phyloP scores from a whole-genome alignment of 352 stramenopile genomes.

The Saprolegnia parasitica region DNA sequence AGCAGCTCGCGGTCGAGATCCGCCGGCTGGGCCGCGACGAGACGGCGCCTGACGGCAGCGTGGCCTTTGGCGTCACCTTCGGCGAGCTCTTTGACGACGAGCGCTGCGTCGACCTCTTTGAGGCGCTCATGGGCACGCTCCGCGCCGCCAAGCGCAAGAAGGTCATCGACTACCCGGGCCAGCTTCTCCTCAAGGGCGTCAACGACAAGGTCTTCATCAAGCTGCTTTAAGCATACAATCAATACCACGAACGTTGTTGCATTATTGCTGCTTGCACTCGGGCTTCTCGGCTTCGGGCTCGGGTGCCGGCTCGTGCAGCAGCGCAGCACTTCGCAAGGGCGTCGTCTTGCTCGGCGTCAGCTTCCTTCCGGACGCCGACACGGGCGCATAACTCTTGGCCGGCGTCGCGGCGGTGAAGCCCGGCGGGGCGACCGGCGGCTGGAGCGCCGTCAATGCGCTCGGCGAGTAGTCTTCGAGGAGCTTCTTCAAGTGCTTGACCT shows the following conservation, averaged over 20 bases:
- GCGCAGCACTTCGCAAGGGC: not conserved
- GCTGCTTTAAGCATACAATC: constrained; percentile 33
- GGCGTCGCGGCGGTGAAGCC: not conserved
- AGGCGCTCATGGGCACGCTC: constrained; percentile 80
- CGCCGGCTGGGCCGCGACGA: constrained; percentile 38
- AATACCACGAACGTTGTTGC: not conserved
- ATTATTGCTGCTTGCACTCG: constrained; percentile 22
- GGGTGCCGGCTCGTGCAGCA: not conserved
- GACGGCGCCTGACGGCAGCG: not conserved
- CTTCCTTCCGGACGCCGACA: not conserved
- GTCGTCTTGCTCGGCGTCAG: not conserved
- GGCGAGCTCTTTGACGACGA: constrained; percentile 81
- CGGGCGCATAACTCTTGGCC: not conserved
- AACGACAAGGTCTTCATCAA: constrained; percentile 76
- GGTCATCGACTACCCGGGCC: constrained; percentile 73
- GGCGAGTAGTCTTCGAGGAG: not conserved
- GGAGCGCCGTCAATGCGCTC: not conserved
- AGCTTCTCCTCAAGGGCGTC: constrained; percentile 77
- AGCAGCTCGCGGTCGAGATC: constrained; percentile 70
- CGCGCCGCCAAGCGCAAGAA: constrained; percentile 67
- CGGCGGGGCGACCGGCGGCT: not conserved
- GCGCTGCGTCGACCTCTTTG: constrained; percentile 67
- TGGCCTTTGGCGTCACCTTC: constrained; percentile 67
- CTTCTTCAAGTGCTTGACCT: constrained; percentile 12
- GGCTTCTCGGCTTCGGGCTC: no score